phyloP scores from a whole-genome alignment of 1,284 basidiomycete genomes.

The Naganishia sp. region DNA sequence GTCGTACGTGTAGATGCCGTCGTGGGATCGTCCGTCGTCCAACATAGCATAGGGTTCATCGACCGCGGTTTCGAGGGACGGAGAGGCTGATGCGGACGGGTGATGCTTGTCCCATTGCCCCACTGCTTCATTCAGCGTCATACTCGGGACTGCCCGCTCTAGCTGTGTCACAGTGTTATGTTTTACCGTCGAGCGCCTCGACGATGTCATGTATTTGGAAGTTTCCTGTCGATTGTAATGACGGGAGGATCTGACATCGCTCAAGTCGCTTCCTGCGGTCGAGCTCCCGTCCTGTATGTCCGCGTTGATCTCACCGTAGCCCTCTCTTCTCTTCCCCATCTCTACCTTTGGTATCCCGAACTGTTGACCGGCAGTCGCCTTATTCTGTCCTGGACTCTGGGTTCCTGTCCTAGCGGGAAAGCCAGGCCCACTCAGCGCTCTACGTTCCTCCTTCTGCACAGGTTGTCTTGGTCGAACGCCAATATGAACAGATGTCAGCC shows the following conservation, averaged over 20 bases:
- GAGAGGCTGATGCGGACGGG: neutral
- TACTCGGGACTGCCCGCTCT: conserved; percentile 3
- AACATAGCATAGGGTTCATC: neutral
- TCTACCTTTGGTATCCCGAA: too few relatives aligned
- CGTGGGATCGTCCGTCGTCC: conserved; percentile 5
- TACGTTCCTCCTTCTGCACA: neutral
- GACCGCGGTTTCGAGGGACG: too few relatives aligned
- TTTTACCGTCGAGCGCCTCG: neutral
- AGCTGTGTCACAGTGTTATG: neutral
- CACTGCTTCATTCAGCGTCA: conserved; percentile 16
- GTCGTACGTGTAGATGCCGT: conserved; percentile 24
- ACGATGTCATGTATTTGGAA: neutral
- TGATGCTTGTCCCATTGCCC: conserved; percentile 1
- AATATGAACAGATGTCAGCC: conserved; percentile 23
- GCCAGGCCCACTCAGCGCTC: neutral
- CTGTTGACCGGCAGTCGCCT: too few relatives aligned
- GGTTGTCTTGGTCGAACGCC: conserved; percentile 21
- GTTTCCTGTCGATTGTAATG: neutral
- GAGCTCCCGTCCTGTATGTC: conserved; percentile 3
- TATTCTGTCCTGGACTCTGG: too few relatives aligned
- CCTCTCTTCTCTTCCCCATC: neutral
- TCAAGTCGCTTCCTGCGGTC: neutral
- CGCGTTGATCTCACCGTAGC: conserved; percentile 2
- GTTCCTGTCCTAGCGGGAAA: too few relatives aligned
- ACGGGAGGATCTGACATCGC: neutral